Evolutionary conservation across 768 basidiomycete genomes (phyloP), one percentile per base, ranked within the genome.

Genomic region (Pleurotus eryngii): DNA sequence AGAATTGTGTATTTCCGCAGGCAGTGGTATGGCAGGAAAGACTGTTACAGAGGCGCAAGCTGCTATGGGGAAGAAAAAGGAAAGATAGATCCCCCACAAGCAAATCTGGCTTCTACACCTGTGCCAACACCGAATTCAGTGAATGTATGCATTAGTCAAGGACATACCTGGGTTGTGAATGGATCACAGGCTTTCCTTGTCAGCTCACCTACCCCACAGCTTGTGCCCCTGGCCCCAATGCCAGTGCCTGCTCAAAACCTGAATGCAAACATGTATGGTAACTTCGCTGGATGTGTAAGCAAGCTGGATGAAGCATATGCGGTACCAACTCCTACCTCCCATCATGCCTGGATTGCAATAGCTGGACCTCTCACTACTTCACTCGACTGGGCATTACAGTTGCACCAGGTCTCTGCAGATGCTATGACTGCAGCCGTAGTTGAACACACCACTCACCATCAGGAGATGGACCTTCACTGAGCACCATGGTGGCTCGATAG

Each of bases 21-120:
- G 56, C 20, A 48, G 59, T 22, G 60, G 62, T 18, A 45, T 57
- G 58, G 47, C 47, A 38, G 27, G 62, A n/a, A 45, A 57, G 53
- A 51, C 47, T 9, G 30, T 60, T 14, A 42, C 40, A 7, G 60
- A 47, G 12, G 46, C 46, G 15, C 12, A 47, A 14, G 46, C 46
- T 5, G 46, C 46, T 14, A 42, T 14, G 12, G 40, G 40, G 17
- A 14, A 17, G 40, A 42, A 42, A 17, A 14, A 17, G 8, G 17
- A 8, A 14, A 17, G 8, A 8, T 14, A 14, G 17, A 42, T 17
- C 40, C 12, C 17, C 14, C 17, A 4, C 40, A 42, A 14, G 12
- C 40, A 17, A 14, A 14, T 14, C 40, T 42, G 12, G 14, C 40
- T 42, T 42, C 40, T 17, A 8, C 12, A 5, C 14, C 40, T 17